Evolutionary conservation across 108 stramenopile genomes (phyloP).

Genomic region (Aurantiochytrium sp.): DNA sequence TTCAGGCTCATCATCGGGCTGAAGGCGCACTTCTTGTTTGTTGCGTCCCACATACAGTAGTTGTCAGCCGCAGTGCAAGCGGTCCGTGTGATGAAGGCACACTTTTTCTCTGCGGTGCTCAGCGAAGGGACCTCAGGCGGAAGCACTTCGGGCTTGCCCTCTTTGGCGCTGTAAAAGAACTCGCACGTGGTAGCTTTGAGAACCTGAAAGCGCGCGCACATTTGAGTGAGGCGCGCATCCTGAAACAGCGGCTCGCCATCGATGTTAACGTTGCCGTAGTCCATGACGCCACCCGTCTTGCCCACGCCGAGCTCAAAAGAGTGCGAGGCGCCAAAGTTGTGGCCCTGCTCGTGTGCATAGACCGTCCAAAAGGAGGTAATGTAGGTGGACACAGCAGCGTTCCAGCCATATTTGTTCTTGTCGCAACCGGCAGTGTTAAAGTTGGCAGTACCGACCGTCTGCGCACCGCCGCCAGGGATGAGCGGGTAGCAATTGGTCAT

Average conservation of each 20-base stretch:
- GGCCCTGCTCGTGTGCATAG: background rate
- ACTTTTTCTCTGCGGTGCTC: too few species aligned
- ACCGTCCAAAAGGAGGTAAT: background rate
- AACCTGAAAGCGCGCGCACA: background rate
- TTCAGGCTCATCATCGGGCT: too few species aligned
- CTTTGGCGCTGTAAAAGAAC: background rate
- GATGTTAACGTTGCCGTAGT: background rate
- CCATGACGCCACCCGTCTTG: background rate
- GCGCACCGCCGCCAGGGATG: background rate
- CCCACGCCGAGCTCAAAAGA: background rate
- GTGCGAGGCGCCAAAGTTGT: background rate
- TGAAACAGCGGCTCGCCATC: background rate
- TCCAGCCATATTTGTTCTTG: background rate
- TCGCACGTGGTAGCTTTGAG: background rate
- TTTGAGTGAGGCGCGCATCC: background rate
- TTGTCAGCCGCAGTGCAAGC: too few species aligned
- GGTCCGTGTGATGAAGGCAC: too few species aligned
- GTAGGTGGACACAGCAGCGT: background rate
- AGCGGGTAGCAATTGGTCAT: conserved; percentile 17
- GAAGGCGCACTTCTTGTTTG: too few species aligned
- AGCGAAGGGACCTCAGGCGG: background rate
- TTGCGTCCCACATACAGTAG: too few species aligned
- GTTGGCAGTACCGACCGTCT: background rate
- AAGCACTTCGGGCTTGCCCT: background rate
- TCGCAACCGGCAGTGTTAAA: background rate